Conservation (phyloP, 2,329 filamentous ascomycete species). For the Nemania serpens region DNA sequence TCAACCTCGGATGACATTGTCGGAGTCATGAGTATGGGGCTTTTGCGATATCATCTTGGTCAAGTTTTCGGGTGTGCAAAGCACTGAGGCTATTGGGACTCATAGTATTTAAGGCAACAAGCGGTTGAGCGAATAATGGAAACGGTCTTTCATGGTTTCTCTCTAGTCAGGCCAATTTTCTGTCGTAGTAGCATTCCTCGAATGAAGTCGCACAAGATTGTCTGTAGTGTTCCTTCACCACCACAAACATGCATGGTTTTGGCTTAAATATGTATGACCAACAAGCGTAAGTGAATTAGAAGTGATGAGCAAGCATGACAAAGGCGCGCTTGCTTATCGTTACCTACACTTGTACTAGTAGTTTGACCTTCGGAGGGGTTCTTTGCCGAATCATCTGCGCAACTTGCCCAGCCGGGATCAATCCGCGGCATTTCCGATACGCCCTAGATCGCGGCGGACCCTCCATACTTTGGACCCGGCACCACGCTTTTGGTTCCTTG, state of each 20-base stretch:
- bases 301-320: conserved; percentile 33
- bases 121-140: neutral
- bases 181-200: neutral
- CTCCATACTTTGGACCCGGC: conserved; percentile 66
- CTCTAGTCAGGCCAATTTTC: conserved; percentile 1
- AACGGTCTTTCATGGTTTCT: neutral
- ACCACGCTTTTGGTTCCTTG: conserved; percentile 59
- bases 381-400: conserved; percentile 3
- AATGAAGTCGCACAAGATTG: conserved; percentile 3
- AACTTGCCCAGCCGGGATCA: conserved; percentile 12
- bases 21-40: neutral
- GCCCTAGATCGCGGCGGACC: conserved; percentile 65
- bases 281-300: conserved; percentile 15
- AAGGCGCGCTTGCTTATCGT: conserved; percentile 6
- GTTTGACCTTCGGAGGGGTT: conserved; percentile 3
- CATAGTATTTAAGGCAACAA: neutral
- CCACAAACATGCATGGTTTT: neutral
- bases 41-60: neutral
- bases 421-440: conserved; percentile 14
- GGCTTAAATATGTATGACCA: conserved; percentile 19
- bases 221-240: neutral
- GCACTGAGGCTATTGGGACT: neutral
- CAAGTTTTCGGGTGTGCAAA: neutral
- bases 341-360: conserved; percentile 4
- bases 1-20: conserved; percentile 25